phyloP scores from a whole-genome alignment of 1,139 yeast genomes.

The Taiozyma sp. region DNA sequence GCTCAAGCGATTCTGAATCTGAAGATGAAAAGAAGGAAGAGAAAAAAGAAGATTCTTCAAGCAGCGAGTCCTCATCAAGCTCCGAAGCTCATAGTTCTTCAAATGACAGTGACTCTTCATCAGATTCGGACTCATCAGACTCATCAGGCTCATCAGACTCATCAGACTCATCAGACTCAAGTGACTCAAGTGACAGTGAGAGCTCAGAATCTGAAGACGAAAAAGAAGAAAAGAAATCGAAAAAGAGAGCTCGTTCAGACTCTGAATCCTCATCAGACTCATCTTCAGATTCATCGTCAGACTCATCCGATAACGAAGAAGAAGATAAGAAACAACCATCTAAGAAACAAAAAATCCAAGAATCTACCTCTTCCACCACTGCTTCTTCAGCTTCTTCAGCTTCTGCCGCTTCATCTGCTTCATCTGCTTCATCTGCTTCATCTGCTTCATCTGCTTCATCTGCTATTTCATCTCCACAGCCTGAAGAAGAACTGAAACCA shows the following conservation, averaged over 20 bases:
- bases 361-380: constrained; percentile 5
- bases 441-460: constrained; percentile 10
- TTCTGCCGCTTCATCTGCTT: constrained; percentile 4
- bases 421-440: constrained; percentile 15
- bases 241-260: constrained; percentile 20
- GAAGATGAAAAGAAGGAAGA: background rate
- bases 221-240: constrained; percentile 12
- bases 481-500: constrained; percentile 39
- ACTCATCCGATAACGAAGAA: constrained; percentile 10
- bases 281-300: constrained; percentile 7
- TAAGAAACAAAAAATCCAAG: constrained; percentile 15
- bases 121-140: background rate
- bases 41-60: constrained; percentile 6
- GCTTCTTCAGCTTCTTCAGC: background rate
- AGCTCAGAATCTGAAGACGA: constrained; percentile 9
- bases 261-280: constrained; percentile 14
- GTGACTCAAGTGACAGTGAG: constrained; percentile 21
- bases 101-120: constrained; percentile 4
- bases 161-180: constrained; percentile 12
- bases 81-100: constrained; percentile 2
- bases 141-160: background rate
- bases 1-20: background rate
- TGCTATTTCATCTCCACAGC: constrained; percentile 11
- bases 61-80: constrained; percentile 5
- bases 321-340: constrained; percentile 7